Conservation (phyloP, 2,329 filamentous ascomycete species). For the Diaporthe vexans region DNA sequence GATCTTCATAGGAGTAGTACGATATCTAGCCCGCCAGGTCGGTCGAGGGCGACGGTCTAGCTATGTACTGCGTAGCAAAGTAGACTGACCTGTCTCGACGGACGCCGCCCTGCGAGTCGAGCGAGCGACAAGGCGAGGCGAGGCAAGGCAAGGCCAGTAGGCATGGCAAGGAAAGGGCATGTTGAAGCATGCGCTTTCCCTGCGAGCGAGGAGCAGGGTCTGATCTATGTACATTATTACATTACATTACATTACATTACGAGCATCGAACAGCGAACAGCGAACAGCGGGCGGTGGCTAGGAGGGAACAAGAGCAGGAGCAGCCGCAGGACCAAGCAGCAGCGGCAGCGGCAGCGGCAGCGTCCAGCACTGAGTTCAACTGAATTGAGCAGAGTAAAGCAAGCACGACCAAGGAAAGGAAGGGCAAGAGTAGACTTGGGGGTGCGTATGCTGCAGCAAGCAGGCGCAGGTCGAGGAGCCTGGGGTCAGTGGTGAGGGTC, state of each 20-base stretch:
- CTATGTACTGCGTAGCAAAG: constrained; percentile 23
- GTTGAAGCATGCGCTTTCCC: constrained; percentile 14
- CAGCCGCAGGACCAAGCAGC: neutral
- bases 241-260: constrained; percentile 24
- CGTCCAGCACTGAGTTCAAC: neutral
- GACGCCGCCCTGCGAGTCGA: constrained; percentile 30
- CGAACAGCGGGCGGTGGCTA: neutral
- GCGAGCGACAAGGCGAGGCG: neutral
- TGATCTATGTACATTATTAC: constrained; percentile 1
- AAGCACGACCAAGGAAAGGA: neutral
- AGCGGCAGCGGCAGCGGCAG: constrained; percentile 15
- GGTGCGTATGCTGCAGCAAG: neutral
- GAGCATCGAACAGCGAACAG: neutral
- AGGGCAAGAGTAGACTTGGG: neutral
- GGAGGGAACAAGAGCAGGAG: neutral
- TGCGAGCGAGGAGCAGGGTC: constrained; percentile 34
- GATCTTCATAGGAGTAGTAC: constrained; percentile 10
- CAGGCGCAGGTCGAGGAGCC: neutral
- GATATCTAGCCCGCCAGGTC: constrained; percentile 15
- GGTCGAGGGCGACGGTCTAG: constrained; percentile 22
- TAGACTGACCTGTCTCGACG: neutral
- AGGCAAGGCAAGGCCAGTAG: constrained; percentile 11
- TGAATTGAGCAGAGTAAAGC: neutral
- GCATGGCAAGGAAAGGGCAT: constrained; percentile 29
- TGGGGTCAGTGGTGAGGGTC: constrained; percentile 2